Conservation (phyloP, 352 stramenopile species). For the Phytopythium boreale region DNA sequence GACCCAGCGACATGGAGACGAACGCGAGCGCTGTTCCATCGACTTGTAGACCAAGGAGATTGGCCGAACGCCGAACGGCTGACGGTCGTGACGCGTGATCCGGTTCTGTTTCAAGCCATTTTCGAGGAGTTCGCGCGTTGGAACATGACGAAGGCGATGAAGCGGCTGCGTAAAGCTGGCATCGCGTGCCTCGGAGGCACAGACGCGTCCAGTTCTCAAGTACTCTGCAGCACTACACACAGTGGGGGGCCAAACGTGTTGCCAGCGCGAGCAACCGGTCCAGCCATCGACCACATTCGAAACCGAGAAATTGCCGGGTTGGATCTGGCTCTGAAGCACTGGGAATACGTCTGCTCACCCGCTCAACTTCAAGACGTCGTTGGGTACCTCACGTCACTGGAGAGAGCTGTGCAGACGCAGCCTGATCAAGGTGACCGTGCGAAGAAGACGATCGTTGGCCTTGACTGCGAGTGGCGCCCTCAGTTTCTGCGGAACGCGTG, state of each 20-base stretch:
- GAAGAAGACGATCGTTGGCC: conserved; percentile 32
- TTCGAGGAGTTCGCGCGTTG: conserved; percentile 25
- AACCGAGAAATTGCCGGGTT: conserved; percentile 14
- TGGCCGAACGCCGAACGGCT: conserved; percentile 51
- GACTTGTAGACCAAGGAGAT: conserved; percentile 34
- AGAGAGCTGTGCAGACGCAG: neutral
- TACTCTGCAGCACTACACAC: neutral
- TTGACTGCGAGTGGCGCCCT: conserved; percentile 69
- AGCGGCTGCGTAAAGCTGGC: conserved; percentile 37
- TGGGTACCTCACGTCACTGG: conserved; percentile 13
- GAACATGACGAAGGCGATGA: conserved; percentile 55
- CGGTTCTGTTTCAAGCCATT: conserved; percentile 24
- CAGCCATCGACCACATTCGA: conserved; percentile 20
- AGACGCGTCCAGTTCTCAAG: neutral
- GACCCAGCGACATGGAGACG: neutral
- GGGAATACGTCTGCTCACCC: conserved; percentile 28
- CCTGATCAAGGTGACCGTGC: conserved; percentile 6
- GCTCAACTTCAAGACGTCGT: conserved; percentile 23
- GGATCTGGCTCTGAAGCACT: conserved; percentile 5
- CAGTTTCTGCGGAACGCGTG: conserved; percentile 32
- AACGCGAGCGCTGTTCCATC: conserved; percentile 18
- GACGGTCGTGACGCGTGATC: conserved; percentile 17
- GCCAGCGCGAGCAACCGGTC: neutral
- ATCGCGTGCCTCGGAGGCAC: neutral
- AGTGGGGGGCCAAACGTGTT: no score